These are phyloP conservation scores for Phytophthora syringae DNA, from an alignment of 352 stramenopile genomes.

Conservation along the genomic window DNA sequence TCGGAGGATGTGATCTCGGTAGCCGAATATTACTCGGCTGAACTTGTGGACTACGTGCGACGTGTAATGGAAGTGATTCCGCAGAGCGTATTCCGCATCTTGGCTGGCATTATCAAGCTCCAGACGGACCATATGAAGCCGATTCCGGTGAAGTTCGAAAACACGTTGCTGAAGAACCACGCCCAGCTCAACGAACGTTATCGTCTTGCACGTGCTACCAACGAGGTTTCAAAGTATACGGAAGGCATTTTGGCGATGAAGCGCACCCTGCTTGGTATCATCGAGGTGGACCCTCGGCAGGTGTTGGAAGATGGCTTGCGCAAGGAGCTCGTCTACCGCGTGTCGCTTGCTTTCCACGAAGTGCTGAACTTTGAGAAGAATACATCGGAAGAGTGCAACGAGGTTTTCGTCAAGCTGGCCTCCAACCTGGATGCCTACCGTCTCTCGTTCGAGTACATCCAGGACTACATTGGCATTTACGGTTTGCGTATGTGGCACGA, in stretches of 20 bases:
- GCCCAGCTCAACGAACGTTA: slow-evolving; percentile 93
- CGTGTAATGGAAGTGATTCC: slow-evolving; percentile 96
- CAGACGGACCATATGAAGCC: slow-evolving; percentile 92
- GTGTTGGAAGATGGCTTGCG: slow-evolving; percentile 94
- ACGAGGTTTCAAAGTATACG: slow-evolving; percentile 96
- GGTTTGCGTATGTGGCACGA: slow-evolving; percentile 96
- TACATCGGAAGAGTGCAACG: slow-evolving; percentile 82
- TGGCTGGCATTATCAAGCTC: slow-evolving; percentile 94
- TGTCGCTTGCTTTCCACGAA: slow-evolving; percentile 87
- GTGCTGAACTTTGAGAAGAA: slow-evolving; percentile 89
- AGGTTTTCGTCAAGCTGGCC: slow-evolving; percentile 86
- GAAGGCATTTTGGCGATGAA: slow-evolving; percentile 96
- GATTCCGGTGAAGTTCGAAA: slow-evolving; percentile 94
- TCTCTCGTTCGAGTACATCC: slow-evolving; percentile 94
- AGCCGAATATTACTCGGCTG: slow-evolving; percentile 94
- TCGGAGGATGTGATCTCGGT: slow-evolving; percentile 94
- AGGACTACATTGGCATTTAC: slow-evolving; percentile 96
- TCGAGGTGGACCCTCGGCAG: slow-evolving; percentile 93
- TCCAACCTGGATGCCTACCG: slow-evolving; percentile 91
- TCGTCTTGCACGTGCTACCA: slow-evolving; percentile 92
- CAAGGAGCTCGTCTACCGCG: slow-evolving; percentile 94
- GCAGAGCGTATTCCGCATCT: slow-evolving; percentile 94
- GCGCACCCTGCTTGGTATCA: slow-evolving; percentile 93
- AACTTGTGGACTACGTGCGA: slow-evolving; percentile 95
- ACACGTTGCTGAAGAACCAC: slow-evolving; percentile 92